Percentiles rank a stretch among this genome's conserved stretches.
Conservation (phyloP, 2,329 filamentous ascomycete genomes). For the Colletotrichum falcatum region DNA sequence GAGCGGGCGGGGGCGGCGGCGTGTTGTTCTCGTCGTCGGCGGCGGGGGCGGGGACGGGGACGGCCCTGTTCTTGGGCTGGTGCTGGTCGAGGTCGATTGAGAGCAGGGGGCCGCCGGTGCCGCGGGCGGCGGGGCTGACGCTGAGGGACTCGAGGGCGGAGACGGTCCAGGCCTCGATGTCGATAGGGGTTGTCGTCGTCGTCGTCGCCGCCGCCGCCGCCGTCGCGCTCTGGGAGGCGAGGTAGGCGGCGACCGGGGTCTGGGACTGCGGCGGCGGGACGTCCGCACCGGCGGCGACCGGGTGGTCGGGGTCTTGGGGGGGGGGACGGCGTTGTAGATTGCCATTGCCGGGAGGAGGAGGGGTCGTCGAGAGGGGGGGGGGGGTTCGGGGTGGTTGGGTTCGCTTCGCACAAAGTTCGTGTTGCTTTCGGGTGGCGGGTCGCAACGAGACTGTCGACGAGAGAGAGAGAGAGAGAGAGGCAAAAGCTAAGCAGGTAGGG, state of each 20-base stretch:
- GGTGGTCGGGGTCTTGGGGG: conserved; percentile 51
- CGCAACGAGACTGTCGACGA: not conserved
- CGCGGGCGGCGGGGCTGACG: conserved; percentile 67
- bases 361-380: too few relatives aligned
- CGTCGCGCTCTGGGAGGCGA: conserved; percentile 42
- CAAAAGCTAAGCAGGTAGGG: conserved; percentile 24
- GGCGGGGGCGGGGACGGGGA: conserved; percentile 37
- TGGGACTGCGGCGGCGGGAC: conserved; percentile 34
- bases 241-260: conserved; percentile 22
- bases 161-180: conserved; percentile 77
- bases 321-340: conserved; percentile 65
- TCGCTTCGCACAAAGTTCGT: not conserved
- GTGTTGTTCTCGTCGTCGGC: conserved; percentile 8
- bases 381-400: too few relatives aligned
- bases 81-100: conserved; percentile 80
- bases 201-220: conserved; percentile 46
- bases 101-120: conserved; percentile 74
- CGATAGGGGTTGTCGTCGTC: conserved; percentile 54
- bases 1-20: conserved; percentile 22
- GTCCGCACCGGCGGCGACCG: conserved; percentile 41
- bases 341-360: conserved; percentile 56
- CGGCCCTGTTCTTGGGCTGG: conserved; percentile 44
- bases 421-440: not conserved
- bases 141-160: conserved; percentile 67
- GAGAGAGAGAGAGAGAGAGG: not conserved